Evolutionary conservation across 2,329 filamentous ascomycete species (phyloP).

Genomic region (Xylaria arbuscula): DNA sequence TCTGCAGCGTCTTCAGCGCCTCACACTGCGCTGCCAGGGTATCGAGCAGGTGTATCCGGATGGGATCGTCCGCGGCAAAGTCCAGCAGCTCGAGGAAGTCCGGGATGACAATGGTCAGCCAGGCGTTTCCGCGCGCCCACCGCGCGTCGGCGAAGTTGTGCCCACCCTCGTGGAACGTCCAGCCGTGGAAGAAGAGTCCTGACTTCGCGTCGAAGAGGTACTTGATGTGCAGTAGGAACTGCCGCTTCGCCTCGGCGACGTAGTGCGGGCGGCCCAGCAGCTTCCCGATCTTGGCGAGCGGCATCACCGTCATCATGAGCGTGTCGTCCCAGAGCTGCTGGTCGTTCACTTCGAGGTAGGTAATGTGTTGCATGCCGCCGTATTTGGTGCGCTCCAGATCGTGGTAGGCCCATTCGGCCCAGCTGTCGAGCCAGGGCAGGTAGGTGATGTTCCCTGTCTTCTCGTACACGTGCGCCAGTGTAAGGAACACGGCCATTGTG

Average conservation of each 20-base stretch:
- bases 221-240: conserved; percentile 81
- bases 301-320: conserved; percentile 87
- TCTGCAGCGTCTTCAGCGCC: conserved; percentile 71
- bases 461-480: conserved; percentile 82
- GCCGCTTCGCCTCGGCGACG: conserved; percentile 79
- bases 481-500: conserved; percentile 83
- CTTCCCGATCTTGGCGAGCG: conserved; percentile 81
- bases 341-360: conserved; percentile 76
- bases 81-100: conserved; percentile 81
- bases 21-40: conserved; percentile 76
- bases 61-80: conserved; percentile 69
- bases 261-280: conserved; percentile 77
- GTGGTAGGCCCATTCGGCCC: conserved; percentile 86
- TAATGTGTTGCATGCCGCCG: conserved; percentile 80
- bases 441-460: conserved; percentile 75
- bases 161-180: conserved; percentile 77
- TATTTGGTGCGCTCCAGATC: conserved; percentile 77
- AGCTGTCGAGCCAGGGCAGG: conserved; percentile 80
- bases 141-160: conserved; percentile 69
- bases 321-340: conserved; percentile 88
- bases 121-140: conserved; percentile 73
- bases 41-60: conserved; percentile 68
- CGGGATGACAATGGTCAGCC: conserved; percentile 85
- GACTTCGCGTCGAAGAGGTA: conserved; percentile 79
- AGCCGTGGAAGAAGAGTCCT: conserved; percentile 84